Evolutionary conservation across 306 rosid species (phyloP), one percentile per base, ranked within the genome.

Genomic region (Potentilla sterilis): DNA sequence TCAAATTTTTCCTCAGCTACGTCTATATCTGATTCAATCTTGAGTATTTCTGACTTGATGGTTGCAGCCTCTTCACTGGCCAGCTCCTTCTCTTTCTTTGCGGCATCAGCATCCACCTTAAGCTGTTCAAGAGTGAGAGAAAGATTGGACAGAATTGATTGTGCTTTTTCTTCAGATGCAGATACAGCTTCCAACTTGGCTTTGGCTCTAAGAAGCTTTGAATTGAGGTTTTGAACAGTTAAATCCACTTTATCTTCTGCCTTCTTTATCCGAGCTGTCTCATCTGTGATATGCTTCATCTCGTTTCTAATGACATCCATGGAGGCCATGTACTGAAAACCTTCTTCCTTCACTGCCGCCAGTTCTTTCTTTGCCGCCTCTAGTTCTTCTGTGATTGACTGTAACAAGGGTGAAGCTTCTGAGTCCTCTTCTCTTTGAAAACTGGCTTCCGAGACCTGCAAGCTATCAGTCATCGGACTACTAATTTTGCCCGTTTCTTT

Each of bases 251-350:
- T 85, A 41, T 75, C 74, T 70, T 86, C 91, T 11, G 77, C 81
- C 79, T 86, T 89, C 89, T 84, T 86, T 75, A 86, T 71, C 10
- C 78, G 79, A 66, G 22, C 51, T 0, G 81, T 84, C 82, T 86
- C 90, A 14, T 77, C 69, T 3, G 80, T 89, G 24, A 89, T 83
- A 76, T 89, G 92, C 38, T 72, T 85, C 52, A 88, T 84, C 79
- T 95, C 97, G n/a, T 87, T 89, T 67, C 99, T 88, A 75, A 92
- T 83, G 9, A 91, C 82, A 89, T 95, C 99, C 93, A 92, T 89
- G 7, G 99, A 88, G 57, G 82, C 71, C 99, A 87, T 90, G 79
- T 83, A 89, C 83, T 92, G 97, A 78, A 90, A 90, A 4, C 97
- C 86, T 79, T 87, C 99, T 63, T 83, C 92, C 78, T 66, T 88